Base-by-base conservation (phyloP, 116 monocot species). In the Phalaenopsis hybrid region DNA sequence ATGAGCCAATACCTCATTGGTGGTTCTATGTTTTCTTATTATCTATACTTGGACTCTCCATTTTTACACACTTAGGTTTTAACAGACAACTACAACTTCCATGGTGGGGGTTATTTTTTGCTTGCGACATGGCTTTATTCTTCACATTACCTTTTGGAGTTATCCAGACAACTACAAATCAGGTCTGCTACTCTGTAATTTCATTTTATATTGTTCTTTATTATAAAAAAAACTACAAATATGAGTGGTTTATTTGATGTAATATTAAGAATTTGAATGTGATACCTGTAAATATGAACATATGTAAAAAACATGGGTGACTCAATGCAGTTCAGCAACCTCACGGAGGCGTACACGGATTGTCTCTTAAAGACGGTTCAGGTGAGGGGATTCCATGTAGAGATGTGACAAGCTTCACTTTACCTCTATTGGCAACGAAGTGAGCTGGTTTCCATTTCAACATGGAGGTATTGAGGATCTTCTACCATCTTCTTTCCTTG, bases 331-430 rank as follows among this genome's bases (percentile, higher is more conserved):
- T 89, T 93, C 82, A 98, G 93, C 82, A 94, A 93, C 79, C 89
- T 95, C 80, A 85, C 95, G 0, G 95, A 98, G 91, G 81, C 88
- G 31, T 93, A 98, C 76, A 93, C 98, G 0, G 93, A 94, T 79
- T 94, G 90, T 76, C 86, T 98, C 1, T 49, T 94, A 57, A 90
- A 93, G 67, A 91, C 90, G 85, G 79, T 89, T 21, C 92, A 87
- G 70, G 86, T 93, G 15, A 91, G 90, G 78, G 97, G 94, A 0
- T 94, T 98, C 81, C 97, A 92, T 31, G 89, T 98, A 9, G 94
- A 94, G 84, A 94, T 88, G 85, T 81, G 88, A 9, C 85, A 90
- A 73, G 81, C 86, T 13, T 90, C 94, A 0, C 91, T 98, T 21
- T 78, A 83, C 44, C 93, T 98, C 28, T 88, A 91, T 79, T 98